Evolutionary conservation across 495 filamentous ascomycete species (phyloP).

Genomic region (Hypomontagnella submonticulosa): DNA sequence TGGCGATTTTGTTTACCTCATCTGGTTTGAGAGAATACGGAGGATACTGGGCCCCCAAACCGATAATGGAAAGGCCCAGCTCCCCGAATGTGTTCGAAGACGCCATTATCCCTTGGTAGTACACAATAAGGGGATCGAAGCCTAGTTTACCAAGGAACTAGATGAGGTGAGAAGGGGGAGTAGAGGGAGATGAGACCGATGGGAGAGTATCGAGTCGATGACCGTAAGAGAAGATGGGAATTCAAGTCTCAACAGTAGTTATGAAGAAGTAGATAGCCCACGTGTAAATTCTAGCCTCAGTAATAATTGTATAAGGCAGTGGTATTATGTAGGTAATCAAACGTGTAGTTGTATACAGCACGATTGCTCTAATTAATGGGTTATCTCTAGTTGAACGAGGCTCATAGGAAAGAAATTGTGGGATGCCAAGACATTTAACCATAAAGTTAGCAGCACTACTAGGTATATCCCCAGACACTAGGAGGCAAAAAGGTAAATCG

Average conservation of each 20-base stretch:
- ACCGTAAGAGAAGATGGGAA: too few species aligned
- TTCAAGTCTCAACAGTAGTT: too few species aligned
- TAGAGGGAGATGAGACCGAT: background rate
- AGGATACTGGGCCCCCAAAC: conserved; percentile 62
- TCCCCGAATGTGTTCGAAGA: conserved; percentile 45
- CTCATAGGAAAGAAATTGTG: background rate
- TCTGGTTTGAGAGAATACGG: conserved; percentile 55
- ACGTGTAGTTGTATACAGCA: background rate
- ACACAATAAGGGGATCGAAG: background rate
- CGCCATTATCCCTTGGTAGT: conserved; percentile 27
- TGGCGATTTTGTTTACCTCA: conserved; percentile 55
- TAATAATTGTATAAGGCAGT: conserved; percentile 2
- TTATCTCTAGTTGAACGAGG: conserved; percentile 1
- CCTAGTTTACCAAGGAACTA: background rate
- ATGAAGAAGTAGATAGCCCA: too few species aligned
- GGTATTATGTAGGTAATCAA: background rate
- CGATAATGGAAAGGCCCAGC: conserved; percentile 62
- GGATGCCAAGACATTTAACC: conserved; percentile 30
- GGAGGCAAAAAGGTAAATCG: background rate
- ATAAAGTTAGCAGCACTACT: background rate
- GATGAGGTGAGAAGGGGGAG: background rate
- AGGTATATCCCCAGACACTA: background rate
- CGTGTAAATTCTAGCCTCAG: background rate
- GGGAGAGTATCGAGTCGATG: background rate
- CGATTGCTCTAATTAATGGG: background rate